Percentiles rank a stretch among this genome's conserved stretches.
Evolutionary conservation across 495 filamentous ascomycete genomes (phyloP).

Genomic region (Evansstolkia leycettana): DNA sequence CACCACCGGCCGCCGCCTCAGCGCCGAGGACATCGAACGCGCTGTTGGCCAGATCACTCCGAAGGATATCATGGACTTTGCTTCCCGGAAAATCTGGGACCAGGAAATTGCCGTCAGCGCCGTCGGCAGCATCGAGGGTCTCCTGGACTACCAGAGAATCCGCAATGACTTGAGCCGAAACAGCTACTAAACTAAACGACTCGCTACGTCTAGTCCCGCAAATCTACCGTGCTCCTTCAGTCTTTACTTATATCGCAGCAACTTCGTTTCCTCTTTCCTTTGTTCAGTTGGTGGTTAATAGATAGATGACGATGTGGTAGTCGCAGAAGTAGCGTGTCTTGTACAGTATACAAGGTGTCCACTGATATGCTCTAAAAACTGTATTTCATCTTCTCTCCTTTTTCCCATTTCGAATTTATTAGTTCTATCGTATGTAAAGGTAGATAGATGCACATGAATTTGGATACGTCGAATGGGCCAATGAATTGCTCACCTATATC

Average conservation of each 20-base stretch:
- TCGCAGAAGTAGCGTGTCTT: constrained; percentile 15
- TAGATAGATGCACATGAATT: no score
- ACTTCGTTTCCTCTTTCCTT: constrained; percentile 5
- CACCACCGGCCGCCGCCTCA: constrained; percentile 86
- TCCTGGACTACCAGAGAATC: constrained; percentile 82
- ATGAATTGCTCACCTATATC: no score
- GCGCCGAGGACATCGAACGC: constrained; percentile 86
- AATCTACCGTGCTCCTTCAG: background rate
- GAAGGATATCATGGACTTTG: constrained; percentile 96
- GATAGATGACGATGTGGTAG: constrained; percentile 12
- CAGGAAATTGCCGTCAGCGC: constrained; percentile 90
- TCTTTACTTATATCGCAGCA: background rate
- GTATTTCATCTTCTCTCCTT: constrained; percentile 7
- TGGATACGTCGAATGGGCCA: no score
- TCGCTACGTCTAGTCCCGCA: background rate
- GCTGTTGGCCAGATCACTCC: constrained; percentile 77
- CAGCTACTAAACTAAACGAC: constrained; percentile 25
- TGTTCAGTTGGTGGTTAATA: constrained; percentile 14
- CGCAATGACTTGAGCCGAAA: constrained; percentile 86
- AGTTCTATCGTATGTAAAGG: no score
- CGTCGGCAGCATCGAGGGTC: constrained; percentile 82
- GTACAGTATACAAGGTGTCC: constrained; percentile 23
- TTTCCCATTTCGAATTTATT: background rate
- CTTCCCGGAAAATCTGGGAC: constrained; percentile 86
- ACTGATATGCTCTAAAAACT: constrained; percentile 18